Evolutionary conservation across 495 filamentous ascomycete genomes (phyloP).

Genomic region (Apiosordaria backusii): DNA sequence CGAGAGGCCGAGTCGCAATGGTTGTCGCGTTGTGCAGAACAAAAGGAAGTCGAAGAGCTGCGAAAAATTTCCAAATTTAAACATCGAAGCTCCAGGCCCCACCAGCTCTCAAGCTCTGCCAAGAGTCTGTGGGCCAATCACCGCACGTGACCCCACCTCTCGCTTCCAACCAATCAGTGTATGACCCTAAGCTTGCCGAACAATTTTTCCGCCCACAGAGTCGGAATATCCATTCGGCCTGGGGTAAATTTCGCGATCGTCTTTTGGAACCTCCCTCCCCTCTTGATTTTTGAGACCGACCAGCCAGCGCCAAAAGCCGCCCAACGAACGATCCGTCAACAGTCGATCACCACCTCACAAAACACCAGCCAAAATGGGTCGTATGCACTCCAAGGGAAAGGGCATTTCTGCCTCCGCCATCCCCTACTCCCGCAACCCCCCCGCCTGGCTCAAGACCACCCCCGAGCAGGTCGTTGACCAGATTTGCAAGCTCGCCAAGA

Average conservation of each 20-base stretch:
- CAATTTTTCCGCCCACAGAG: conserved; percentile 21
- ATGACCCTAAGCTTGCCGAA: conserved; percentile 11
- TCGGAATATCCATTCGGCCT: not conserved
- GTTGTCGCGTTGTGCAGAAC: not conserved
- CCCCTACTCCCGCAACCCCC: conserved; percentile 90
- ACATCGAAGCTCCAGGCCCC: not conserved
- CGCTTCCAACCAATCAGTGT: conserved; percentile 10
- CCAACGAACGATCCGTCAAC: conserved; percentile 30
- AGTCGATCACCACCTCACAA: conserved; percentile 30
- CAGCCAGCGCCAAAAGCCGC: conserved; percentile 22
- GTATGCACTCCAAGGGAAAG: conserved; percentile 99
- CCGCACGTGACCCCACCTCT: conserved; percentile 1
- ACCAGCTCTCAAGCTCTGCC: not conserved
- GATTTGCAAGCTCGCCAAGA: conserved; percentile 97
- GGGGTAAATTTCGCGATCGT: conserved; percentile 13
- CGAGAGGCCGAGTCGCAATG: not conserved
- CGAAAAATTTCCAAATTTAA: conserved; percentile 19
- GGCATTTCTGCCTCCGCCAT: conserved; percentile 92
- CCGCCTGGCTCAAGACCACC: conserved; percentile 90
- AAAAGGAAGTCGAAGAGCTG: not conserved
- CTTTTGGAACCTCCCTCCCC: conserved; percentile 9
- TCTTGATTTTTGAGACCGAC: conserved; percentile 16
- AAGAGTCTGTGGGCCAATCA: not conserved
- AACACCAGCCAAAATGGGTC: conserved; percentile 72
- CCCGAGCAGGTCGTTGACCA: conserved; percentile 89